Evolutionary conservation across 73 alveolate genomes (phyloP).

Genomic region (Stentor coeruleus): DNA sequence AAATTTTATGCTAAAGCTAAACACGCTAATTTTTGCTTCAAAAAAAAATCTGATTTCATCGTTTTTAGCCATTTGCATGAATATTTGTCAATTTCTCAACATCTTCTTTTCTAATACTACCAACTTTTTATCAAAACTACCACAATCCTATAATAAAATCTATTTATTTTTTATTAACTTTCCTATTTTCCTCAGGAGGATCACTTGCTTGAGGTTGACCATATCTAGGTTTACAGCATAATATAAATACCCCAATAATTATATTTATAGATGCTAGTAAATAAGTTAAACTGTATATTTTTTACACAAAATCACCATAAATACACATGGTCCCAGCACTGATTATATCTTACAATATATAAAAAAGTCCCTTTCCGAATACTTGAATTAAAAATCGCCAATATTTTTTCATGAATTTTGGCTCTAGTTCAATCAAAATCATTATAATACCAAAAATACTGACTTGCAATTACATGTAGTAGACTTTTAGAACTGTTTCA

Average conservation of each 20-base stretch:
- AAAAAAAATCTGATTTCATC: no score
- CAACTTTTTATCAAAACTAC: no score
- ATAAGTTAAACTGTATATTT: not conserved
- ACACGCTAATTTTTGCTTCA: no score
- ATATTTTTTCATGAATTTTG: not conserved
- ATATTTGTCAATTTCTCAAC: no score
- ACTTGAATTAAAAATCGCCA: not conserved
- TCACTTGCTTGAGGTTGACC: slow-evolving; percentile 23
- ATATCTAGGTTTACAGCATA: not conserved
- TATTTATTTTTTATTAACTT: no score
- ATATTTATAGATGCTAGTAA: not conserved
- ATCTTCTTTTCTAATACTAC: no score
- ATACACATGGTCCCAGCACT: slow-evolving; percentile 22
- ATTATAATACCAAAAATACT: slow-evolving; percentile 15
- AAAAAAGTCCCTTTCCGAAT: slow-evolving; percentile 24
- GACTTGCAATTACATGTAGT: not conserved
- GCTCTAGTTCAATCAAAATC: not conserved
- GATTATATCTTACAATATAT: not conserved
- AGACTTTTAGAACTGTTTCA: not conserved
- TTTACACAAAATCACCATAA: slow-evolving; percentile 16
- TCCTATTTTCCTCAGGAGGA: slow-evolving; percentile 11
- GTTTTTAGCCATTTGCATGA: no score
- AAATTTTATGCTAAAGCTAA: no score
- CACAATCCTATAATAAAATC: no score
- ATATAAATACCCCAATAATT: not conserved